Percentiles rank a stretch among this genome's conserved stretches.
Evolutionary conservation across 2,329 filamentous ascomycete genomes (phyloP).

Genomic region (Colletotrichum echinochloae): DNA sequence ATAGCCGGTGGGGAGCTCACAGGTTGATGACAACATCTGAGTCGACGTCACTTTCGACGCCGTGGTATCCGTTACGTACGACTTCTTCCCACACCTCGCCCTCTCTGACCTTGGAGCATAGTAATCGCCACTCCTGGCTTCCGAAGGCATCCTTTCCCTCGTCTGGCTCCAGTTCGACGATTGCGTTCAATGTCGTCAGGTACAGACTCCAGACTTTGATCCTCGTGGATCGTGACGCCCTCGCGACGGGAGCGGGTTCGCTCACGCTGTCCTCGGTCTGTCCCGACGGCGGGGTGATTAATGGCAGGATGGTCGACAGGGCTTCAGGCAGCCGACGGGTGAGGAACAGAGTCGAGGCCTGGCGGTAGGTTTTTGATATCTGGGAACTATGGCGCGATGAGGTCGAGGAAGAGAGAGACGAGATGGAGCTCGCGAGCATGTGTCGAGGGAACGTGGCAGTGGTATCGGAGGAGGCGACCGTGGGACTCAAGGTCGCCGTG

Average conservation of each 20-base stretch:
- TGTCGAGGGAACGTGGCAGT: conserved; percentile 60
- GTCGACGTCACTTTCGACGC: conserved; percentile 90
- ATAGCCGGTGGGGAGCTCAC: conserved; percentile 59
- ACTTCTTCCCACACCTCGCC: conserved; percentile 97
- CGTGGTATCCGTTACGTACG: conserved; percentile 86
- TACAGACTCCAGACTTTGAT: conserved; percentile 99
- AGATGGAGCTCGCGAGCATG: conserved; percentile 73
- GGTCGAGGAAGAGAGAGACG: conserved; percentile 73
- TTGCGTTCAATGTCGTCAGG: conserved; percentile 90
- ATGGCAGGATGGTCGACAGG: conserved; percentile 83
- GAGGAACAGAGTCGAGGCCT: conserved; percentile 92
- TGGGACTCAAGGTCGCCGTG: conserved; percentile 59
- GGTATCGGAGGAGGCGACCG: conserved; percentile 49
- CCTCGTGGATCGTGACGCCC: conserved; percentile 82
- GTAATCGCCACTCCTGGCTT: conserved; percentile 82
- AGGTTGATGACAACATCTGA: conserved; percentile 93
- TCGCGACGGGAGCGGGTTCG: conserved; percentile 79
- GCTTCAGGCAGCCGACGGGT: conserved; percentile 94
- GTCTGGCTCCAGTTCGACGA: conserved; percentile 88
- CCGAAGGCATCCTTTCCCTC: conserved; percentile 93
- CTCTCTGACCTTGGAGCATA: conserved; percentile 87
- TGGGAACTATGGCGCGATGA: conserved; percentile 74
- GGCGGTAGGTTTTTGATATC: conserved; percentile 92
- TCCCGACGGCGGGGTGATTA: conserved; percentile 73
- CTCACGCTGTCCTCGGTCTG: conserved; percentile 58